Evolutionary conservation across 257 asterid species (phyloP).

Genomic region (Pogostemon cablin): DNA sequence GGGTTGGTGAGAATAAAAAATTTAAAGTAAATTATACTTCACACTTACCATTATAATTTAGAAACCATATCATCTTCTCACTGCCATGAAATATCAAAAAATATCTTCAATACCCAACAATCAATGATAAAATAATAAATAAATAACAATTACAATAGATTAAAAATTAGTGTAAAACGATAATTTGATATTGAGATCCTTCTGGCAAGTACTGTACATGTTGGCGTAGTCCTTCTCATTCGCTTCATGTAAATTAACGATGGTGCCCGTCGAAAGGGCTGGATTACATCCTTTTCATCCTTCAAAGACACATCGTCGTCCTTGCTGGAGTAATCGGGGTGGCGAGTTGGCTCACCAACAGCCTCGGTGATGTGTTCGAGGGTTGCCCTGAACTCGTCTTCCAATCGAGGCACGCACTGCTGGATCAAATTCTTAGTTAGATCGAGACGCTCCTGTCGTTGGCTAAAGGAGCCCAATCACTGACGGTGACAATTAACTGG

Average conservation of each 20-base stretch:
- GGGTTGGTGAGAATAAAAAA: no score
- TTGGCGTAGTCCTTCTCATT: slow-evolving; percentile 68
- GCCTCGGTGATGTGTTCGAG: slow-evolving; percentile 54
- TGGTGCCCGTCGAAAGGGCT: slow-evolving; percentile 63
- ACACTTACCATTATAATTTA: no score
- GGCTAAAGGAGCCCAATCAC: slow-evolving; percentile 58
- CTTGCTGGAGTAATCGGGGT: slow-evolving; percentile 46
- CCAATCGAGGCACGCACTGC: slow-evolving; percentile 69
- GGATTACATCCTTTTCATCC: slow-evolving; percentile 51
- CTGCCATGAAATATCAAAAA: no score
- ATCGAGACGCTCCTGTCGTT: slow-evolving; percentile 49
- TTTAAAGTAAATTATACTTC: no score
- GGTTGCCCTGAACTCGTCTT: slow-evolving; percentile 62
- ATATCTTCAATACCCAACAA: no score
- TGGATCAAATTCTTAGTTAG: slow-evolving; percentile 74
- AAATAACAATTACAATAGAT: no score
- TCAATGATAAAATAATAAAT: no score
- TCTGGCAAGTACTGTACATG: slow-evolving; percentile 58
- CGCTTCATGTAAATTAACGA: slow-evolving; percentile 66
- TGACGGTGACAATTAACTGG: slow-evolving; percentile 46
- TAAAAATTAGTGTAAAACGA: slow-evolving; percentile 20
- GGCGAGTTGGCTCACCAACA: slow-evolving; percentile 35
- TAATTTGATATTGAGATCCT: slow-evolving; percentile 35
- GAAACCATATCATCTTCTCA: no score
- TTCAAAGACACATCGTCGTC: slow-evolving; percentile 27